Base-by-base conservation (phyloP, 2,329 filamentous ascomycete genomes). In the Fusarium cyanostomum region DNA sequence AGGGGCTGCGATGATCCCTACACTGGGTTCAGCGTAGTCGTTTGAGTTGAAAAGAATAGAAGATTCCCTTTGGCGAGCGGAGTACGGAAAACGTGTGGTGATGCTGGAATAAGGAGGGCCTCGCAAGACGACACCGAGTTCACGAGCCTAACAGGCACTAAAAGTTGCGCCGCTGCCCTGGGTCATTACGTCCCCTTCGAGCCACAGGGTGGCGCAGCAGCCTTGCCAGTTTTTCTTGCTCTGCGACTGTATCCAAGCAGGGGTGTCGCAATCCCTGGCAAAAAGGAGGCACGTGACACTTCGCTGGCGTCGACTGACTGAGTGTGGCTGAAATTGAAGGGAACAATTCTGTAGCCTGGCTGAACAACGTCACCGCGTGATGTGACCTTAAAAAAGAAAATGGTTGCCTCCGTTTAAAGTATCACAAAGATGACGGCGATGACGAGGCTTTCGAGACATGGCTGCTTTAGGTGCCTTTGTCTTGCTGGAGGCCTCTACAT, bases 61-160 rank as follows among this genome's bases (percentile, higher is more conserved):
- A 56, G 43, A 41, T 12, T 16, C 50, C 51, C 45, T 38, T 42
- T 15, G 54, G 45, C 39, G 62, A 49, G 57, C 62, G 38, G 65
- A 58, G 51, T 66, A 64, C 64, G 64, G 50, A 43, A 65, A 62
- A 62, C 44, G 52, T 63, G 67, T 66, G 66, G 67, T 67, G 69
- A 63, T 70, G 69, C 28, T 64, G 66, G 66, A 67, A 71, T 72
- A 64, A 64, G 70, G 74, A 74, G 72, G 65, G 71, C 71, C 64
- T 71, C 67, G 62, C 70, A 68, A 67, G 66, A 68, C 71, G 69
- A 69, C 71, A 72, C 67, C 70, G 63, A 71, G 64, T 71, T 71
- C 65, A 67, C 59, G 70, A 74, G 73, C 73, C 72, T 67, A 67
- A 74, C 60, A 51, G 67, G 61, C 64, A 58, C 71, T 70, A 71